Evolutionary conservation across 2,329 filamentous ascomycete species (phyloP).

Genomic region (Bipolaris cookei): DNA sequence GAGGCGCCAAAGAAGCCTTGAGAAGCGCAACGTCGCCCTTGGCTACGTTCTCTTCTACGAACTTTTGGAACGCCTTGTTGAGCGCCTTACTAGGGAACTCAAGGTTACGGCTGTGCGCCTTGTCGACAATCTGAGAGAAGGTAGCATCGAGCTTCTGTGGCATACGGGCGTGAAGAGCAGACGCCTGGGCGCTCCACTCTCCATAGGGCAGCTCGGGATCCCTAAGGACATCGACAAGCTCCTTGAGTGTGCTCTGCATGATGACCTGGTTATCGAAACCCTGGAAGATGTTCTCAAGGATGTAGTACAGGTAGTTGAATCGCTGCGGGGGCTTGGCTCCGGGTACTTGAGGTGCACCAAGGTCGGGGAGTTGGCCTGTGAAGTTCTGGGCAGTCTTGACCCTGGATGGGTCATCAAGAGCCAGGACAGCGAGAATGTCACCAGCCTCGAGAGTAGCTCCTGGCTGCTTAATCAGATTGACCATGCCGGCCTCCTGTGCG

Average conservation of each 20-base stretch:
- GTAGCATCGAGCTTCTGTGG: constrained; percentile 86
- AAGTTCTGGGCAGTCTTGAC: constrained; percentile 97
- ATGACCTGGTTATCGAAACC: constrained; percentile 98
- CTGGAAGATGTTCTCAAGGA: constrained; percentile 84
- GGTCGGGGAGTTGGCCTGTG: constrained; percentile 84
- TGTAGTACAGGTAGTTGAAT: constrained; percentile 77
- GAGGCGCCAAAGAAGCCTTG: constrained; percentile 73
- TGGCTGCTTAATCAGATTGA: constrained; percentile 98
- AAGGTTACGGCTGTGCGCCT: constrained; percentile 73
- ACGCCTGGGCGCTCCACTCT: constrained; percentile 95
- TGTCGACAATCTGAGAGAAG: constrained; percentile 85
- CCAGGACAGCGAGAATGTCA: constrained; percentile 96
- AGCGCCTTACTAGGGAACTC: constrained; percentile 95
- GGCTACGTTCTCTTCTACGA: constrained; percentile 83
- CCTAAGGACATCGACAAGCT: constrained; percentile 87
- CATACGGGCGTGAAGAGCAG: constrained; percentile 96
- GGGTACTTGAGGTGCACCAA: constrained; percentile 84
- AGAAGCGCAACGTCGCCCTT: constrained; percentile 75
- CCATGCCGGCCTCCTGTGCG: constrained; percentile 91
- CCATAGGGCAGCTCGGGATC: constrained; percentile 91
- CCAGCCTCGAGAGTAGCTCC: constrained; percentile 97
- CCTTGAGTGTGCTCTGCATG: constrained; percentile 85
- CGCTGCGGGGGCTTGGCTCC: constrained; percentile 91
- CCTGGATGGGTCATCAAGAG: constrained; percentile 91
- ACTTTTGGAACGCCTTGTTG: constrained; percentile 81